Conservation (phyloP, 495 filamentous ascomycete genomes). For the Aspergillus panamensis region DNA sequence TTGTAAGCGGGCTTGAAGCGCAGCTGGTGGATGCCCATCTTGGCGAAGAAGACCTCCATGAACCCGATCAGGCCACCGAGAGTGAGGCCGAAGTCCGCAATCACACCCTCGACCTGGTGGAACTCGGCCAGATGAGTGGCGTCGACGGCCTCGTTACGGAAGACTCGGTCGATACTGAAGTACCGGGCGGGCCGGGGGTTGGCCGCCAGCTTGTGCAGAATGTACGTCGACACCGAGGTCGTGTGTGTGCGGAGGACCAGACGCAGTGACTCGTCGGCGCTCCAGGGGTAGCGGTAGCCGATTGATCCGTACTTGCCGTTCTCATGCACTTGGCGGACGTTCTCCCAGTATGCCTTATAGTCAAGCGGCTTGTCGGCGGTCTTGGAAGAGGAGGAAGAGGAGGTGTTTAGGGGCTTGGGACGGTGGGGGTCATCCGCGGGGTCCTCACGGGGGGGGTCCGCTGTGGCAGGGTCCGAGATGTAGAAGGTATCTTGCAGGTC, state of each 20-base stretch:
- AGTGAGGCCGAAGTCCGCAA: constrained; percentile 89
- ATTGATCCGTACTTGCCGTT: constrained; percentile 88
- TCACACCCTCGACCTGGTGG: constrained; percentile 97
- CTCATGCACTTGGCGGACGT: constrained; percentile 76
- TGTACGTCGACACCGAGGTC: constrained; percentile 80
- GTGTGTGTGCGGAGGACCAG: constrained; percentile 96
- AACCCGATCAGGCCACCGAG: constrained; percentile 93
- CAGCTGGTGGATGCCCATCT: constrained; percentile 87
- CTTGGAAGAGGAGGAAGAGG: constrained; percentile 27
- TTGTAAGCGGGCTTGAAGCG: constrained; percentile 98
- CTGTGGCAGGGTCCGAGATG: constrained; percentile 78
- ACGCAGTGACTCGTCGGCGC: constrained; percentile 77
- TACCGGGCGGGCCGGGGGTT: constrained; percentile 80
- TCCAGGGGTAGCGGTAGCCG: constrained; percentile 93
- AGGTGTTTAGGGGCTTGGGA: constrained; percentile 32
- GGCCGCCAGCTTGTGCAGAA: constrained; percentile 84
- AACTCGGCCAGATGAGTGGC: constrained; percentile 97
- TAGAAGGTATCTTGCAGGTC: constrained; percentile 98
- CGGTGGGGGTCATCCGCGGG: constrained; percentile 42
- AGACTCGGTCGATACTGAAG: constrained; percentile 97
- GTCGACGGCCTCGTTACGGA: constrained; percentile 93
- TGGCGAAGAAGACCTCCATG: constrained; percentile 92
- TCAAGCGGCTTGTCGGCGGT: constrained; percentile 51
- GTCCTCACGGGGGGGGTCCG: constrained; percentile 75
- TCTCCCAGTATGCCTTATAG: constrained; percentile 83